Conservation (phyloP, 2,329 filamentous ascomycete genomes). For the Fusarium sp. region DNA sequence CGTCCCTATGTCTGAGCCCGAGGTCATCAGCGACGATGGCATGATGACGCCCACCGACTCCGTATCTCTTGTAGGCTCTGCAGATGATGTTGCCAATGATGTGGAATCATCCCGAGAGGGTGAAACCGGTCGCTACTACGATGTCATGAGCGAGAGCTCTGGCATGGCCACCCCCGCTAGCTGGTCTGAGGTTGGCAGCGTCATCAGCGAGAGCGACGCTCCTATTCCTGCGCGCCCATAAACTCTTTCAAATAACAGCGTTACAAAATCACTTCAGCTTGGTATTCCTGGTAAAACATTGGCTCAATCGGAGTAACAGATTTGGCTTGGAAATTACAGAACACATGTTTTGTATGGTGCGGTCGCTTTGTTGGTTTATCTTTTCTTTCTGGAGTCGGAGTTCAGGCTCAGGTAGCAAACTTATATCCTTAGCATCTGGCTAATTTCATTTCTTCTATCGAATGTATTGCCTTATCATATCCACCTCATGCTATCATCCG, state of each 20-base stretch:
- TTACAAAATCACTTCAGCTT: background rate
- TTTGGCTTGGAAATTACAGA: slow-evolving; percentile 14
- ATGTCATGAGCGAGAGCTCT: slow-evolving; percentile 73
- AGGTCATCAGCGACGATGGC: slow-evolving; percentile 65
- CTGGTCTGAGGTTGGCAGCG: slow-evolving; percentile 77
- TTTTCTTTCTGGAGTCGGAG: slow-evolving; percentile 38
- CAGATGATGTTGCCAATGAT: slow-evolving; percentile 64
- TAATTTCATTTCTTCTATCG: slow-evolving; percentile 30
- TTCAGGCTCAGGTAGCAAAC: slow-evolving; percentile 33
- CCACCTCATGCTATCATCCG: background rate
- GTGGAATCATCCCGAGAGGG: slow-evolving; percentile 56
- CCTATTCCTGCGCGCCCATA: slow-evolving; percentile 54
- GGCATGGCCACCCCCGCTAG: slow-evolving; percentile 73
- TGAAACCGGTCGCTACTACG: slow-evolving; percentile 61
- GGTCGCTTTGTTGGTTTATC: slow-evolving; percentile 11
- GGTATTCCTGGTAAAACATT: slow-evolving; percentile 1
- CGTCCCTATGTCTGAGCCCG: slow-evolving; percentile 66
- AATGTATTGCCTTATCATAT: slow-evolving; percentile 16
- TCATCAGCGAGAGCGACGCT: slow-evolving; percentile 70
- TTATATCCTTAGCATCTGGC: slow-evolving; percentile 45
- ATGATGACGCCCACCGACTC: slow-evolving; percentile 73
- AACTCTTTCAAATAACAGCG: background rate
- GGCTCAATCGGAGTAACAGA: slow-evolving; percentile 5
- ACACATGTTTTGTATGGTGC: slow-evolving; percentile 4
- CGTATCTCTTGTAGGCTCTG: slow-evolving; percentile 67